These are phyloP conservation scores for Calocybe cyanea DNA, from an alignment of 768 basidiomycete genomes.

Conservation along the genomic window DNA sequence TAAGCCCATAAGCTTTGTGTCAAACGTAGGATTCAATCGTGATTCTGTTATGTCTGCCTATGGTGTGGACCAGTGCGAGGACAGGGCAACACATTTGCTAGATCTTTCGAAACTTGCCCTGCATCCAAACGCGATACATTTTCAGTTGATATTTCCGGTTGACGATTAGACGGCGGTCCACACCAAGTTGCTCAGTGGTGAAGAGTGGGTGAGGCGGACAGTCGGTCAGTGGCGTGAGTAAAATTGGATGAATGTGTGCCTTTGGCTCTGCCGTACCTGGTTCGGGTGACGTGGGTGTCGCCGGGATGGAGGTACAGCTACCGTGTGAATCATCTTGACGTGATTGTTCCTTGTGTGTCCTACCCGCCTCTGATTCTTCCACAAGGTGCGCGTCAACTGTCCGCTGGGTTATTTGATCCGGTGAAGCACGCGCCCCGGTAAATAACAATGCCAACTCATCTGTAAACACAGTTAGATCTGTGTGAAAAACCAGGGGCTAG, in stretches of 20 bases:
- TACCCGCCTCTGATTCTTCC: constrained; percentile 1
- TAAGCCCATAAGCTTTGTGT: too few relatives aligned
- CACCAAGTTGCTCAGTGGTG: constrained; percentile 76
- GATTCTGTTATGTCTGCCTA: too few relatives aligned
- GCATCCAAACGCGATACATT: constrained; percentile 98
- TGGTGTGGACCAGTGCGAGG: not conserved
- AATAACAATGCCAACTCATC: constrained; percentile 81
- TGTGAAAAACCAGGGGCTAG: too few relatives aligned
- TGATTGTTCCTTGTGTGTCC: constrained; percentile 3
- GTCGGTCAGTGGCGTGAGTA: constrained; percentile 27
- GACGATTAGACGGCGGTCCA: constrained; percentile 86
- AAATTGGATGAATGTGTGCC: constrained; percentile 33
- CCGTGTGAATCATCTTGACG: not conserved
- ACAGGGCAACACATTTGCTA: too few relatives aligned
- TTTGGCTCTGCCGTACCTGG: not conserved
- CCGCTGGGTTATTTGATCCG: constrained; percentile 25
- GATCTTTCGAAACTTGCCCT: constrained; percentile 72
- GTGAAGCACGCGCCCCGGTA: constrained; percentile 51
- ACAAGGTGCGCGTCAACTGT: constrained; percentile 33
- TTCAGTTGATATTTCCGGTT: constrained; percentile 93
- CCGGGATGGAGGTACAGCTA: not conserved
- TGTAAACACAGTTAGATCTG: constrained; percentile 22
- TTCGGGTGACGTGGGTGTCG: not conserved
- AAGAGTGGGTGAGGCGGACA: constrained; percentile 62
- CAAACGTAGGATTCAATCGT: too few relatives aligned